phyloP scores from a whole-genome alignment of 371 early-diverging fungal species.

The Mucor mucedo region DNA sequence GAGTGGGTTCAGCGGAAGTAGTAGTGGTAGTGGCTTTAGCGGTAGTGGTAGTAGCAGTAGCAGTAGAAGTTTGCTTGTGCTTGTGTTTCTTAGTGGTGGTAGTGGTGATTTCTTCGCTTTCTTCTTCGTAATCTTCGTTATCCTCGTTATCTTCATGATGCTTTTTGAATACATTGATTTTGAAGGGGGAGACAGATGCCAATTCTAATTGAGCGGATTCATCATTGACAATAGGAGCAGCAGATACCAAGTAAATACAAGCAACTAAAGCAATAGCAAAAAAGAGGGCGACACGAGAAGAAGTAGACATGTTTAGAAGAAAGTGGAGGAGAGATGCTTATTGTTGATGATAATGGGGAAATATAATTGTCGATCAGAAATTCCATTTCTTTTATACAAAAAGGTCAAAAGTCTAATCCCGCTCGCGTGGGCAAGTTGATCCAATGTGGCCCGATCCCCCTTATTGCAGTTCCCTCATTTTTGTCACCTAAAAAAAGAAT shows the following conservation, averaged over 20 bases:
- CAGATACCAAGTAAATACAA: constrained; percentile 18
- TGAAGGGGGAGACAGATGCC: not conserved
- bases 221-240: constrained; percentile 18
- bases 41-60: constrained; percentile 10
- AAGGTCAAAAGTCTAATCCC: constrained; percentile 7
- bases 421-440: constrained; percentile 12
- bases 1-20: not conserved
- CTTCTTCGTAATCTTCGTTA: constrained; percentile 4
- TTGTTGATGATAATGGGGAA: constrained; percentile 5
- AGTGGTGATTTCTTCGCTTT: not conserved
- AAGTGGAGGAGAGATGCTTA: not conserved
- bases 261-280: constrained; percentile 16
- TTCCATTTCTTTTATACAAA: constrained; percentile 12
- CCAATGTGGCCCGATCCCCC: constrained; percentile 1
- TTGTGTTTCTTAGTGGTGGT: not conserved
- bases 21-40: not conserved
- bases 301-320: constrained; percentile 9
- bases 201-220: constrained; percentile 10
- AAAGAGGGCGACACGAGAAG: constrained; percentile 17
- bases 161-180: constrained; percentile 9
- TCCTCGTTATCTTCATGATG: not conserved
- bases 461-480: constrained; percentile 6
- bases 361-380: constrained; percentile 2
- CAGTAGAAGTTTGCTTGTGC: not conserved
- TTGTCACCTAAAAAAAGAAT: not conserved